Evolutionary conservation across 768 basidiomycete genomes (phyloP).

Genomic region (Boletus insuetus): DNA sequence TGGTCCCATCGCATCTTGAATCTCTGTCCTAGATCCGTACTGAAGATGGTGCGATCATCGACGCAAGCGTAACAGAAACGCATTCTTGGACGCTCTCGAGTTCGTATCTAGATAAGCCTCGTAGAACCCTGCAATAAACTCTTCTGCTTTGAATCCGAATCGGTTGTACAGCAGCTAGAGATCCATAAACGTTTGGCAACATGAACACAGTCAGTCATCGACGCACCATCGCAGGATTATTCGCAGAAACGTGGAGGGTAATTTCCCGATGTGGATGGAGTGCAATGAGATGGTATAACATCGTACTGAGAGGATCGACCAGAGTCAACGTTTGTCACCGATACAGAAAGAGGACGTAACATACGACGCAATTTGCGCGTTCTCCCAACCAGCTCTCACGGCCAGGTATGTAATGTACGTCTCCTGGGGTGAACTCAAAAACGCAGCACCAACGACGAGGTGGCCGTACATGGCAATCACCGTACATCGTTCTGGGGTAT

Average conservation of each 20-base stretch:
- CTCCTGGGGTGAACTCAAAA: constrained; percentile 75
- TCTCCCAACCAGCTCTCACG: constrained; percentile 80
- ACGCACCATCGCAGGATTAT: constrained; percentile 74
- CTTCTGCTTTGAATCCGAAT: constrained; percentile 87
- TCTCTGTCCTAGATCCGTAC: too few relatives aligned
- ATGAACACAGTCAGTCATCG: not conserved
- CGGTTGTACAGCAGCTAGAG: constrained; percentile 73
- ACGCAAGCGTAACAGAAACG: constrained; percentile 72
- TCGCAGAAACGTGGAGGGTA: constrained; percentile 78
- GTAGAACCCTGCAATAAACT: constrained; percentile 80
- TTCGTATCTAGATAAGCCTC: constrained; percentile 70
- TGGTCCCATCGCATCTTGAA: too few relatives aligned
- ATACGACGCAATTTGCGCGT: constrained; percentile 73
- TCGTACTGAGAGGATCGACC: constrained; percentile 43
- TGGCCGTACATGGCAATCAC: constrained; percentile 70
- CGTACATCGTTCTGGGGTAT: constrained; percentile 68
- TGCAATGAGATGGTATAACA: constrained; percentile 73
- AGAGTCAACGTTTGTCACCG: not conserved
- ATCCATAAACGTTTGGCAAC: too few relatives aligned
- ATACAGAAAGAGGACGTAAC: constrained; percentile 3
- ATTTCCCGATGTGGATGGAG: constrained; percentile 76
- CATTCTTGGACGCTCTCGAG: constrained; percentile 76
- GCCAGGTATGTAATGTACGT: constrained; percentile 82
- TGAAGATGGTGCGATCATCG: constrained; percentile 33
- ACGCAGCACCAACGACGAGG: constrained; percentile 71